A percentile compares a stretch with the other conserved stretches of the same genome.
phyloP scores from a whole-genome alignment of 1,284 basidiomycete species.

The Mycosarcoma maydis region DNA sequence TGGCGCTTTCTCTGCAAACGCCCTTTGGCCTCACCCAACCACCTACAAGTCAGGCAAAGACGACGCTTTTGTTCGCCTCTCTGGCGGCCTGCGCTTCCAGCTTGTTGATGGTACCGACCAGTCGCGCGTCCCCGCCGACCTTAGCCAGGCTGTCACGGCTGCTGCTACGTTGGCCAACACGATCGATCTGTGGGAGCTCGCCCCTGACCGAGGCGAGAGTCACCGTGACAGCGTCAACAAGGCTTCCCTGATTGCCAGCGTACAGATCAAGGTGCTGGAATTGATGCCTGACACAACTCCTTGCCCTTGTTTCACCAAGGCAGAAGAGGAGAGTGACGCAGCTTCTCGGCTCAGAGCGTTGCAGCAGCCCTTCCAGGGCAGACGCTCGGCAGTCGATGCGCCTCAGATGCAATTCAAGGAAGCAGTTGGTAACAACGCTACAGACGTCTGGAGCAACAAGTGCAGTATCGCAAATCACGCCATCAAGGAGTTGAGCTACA shows the following conservation, averaged over 20 bases:
- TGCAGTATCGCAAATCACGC: constrained; percentile 26
- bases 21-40: constrained; percentile 69
- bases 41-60: constrained; percentile 71
- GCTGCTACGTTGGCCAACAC: constrained; percentile 49
- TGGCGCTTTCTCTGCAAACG: constrained; percentile 14
- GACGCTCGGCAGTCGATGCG: not conserved
- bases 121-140: constrained; percentile 67
- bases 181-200: constrained; percentile 71
- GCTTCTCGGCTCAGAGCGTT: not conserved
- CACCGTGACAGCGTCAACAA: constrained; percentile 66
- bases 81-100: constrained; percentile 70
- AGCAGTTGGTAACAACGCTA: no score
- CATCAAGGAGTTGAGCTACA: constrained; percentile 18
- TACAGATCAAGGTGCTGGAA: constrained; percentile 41
- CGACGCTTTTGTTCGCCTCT: constrained; percentile 70
- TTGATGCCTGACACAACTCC: constrained; percentile 26
- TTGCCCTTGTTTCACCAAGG: constrained; percentile 14
- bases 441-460: constrained; percentile 14
- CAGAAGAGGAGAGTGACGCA: not conserved
- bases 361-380: constrained; percentile 16
- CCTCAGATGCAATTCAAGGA: not conserved
- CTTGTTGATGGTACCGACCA: constrained; percentile 63
- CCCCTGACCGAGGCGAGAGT: constrained; percentile 71
- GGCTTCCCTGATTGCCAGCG: constrained; percentile 50
- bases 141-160: constrained; percentile 71